Evolutionary conservation across 2,329 filamentous ascomycete species (phyloP), one percentile per base, ranked within the genome.

Genomic region (Ascochyta pisi): DNA sequence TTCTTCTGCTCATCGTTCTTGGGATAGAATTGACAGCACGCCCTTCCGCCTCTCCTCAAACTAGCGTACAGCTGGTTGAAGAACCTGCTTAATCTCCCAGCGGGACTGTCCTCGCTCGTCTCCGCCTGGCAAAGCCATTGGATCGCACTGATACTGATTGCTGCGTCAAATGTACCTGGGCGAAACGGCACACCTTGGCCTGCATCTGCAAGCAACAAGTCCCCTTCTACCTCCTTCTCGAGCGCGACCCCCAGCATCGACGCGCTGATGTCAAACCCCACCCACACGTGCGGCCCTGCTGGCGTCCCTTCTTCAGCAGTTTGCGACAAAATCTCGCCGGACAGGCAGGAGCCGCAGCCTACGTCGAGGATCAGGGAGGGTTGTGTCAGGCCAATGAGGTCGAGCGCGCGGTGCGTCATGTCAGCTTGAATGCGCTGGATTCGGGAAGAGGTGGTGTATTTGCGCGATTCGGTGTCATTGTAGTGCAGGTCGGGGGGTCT

Each of bases 81-180:
- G 73, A 99, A 99, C 40, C 94, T 83, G 4, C 86, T 84, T 24
- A 99, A 77, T 6, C 95, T 82, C 0, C 90, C 91, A 26, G 89
- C 85, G 0, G 92, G 90, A 1, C 85, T 90, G 0, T 95, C 93
- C 45, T 96, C 92, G 71, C 86, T 91, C 57, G 85, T 90, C 76
- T 98, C 95, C 37, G 94, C 95, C 76, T 96, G 98, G 77, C 95
- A 99, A 27, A 99, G 83, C 95, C 95, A 99, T 77, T 99, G 95
- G n/a, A 99, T 90, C 0, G 95, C 95, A 65, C 87, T 92, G 73
- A 99, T 98, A 70, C 88, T 92, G 67, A 99, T 92, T 22, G 95
- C 95, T 0, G 94, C 95, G 74, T 99, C 95, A 72, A 99, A 99
- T 0, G 89, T 86, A 29, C 95, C 95, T 0, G 95, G 86, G 15